A percentile compares a stretch with the other conserved stretches of the same genome.
These are phyloP conservation scores for Dalbergia cultrata DNA, from an alignment of 306 rosid species.

Conservation along the genomic window DNA sequence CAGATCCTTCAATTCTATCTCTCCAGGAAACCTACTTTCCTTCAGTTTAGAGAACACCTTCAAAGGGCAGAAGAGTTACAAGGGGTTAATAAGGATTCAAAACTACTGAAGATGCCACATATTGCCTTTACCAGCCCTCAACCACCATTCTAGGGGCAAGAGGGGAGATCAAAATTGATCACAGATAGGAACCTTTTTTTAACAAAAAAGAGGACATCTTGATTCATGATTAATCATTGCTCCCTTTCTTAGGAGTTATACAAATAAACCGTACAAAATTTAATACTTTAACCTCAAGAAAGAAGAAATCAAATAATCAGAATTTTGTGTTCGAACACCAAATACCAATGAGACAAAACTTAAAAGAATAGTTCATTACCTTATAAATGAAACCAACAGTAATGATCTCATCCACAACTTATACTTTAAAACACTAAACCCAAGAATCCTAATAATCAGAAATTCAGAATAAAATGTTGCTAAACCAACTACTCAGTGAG, in stretches of 20 bases:
- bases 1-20: conserved; percentile 71
- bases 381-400: not conserved
- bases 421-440: conserved; percentile 5
- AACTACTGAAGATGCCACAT: conserved; percentile 26
- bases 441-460: conserved; percentile 7
- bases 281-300: not conserved
- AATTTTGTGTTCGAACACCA: not conserved
- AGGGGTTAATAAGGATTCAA: conserved; percentile 37
- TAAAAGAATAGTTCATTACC: not conserved
- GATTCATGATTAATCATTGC: conserved; percentile 1
- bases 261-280: conserved; percentile 25
- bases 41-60: conserved; percentile 87
- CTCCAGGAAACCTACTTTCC: conserved; percentile 83
- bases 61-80: conserved; percentile 39
- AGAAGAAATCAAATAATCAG: not conserved
- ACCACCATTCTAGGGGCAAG: not conserved
- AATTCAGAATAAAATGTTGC: conserved; percentile 3
- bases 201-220: not conserved
- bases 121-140: not conserved
- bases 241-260: conserved; percentile 9
- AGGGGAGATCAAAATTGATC: not conserved
- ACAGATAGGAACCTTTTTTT: conserved; percentile 8
- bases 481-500: conserved; percentile 1
- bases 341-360: not conserved
- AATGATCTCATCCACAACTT: not conserved